These are phyloP conservation scores for Myriosclerotinia duriaeana DNA, from an alignment of 2,329 filamentous ascomycete genomes.

Conservation along the genomic window DNA sequence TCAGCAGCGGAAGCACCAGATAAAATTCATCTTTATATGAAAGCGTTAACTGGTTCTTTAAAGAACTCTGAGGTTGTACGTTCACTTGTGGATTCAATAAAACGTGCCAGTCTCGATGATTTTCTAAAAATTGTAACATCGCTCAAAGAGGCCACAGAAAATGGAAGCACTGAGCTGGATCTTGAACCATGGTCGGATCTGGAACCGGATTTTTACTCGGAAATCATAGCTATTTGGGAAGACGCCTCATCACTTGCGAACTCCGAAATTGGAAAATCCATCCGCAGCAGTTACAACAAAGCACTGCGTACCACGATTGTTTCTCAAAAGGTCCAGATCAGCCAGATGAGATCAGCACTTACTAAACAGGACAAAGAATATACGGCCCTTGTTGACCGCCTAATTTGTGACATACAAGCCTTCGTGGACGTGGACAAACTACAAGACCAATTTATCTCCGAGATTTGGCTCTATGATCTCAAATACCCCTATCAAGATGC, in stretches of 20 bases:
- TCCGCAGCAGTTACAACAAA: constrained; percentile 73
- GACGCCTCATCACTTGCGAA: constrained; percentile 48
- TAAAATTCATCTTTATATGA: constrained; percentile 56
- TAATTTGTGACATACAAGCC: constrained; percentile 51
- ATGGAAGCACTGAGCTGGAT: constrained; percentile 32
- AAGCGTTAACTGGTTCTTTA: constrained; percentile 55
- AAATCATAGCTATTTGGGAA: constrained; percentile 42
- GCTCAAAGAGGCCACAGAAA: constrained; percentile 41
- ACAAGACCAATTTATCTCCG: constrained; percentile 59
- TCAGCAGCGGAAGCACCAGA: constrained; percentile 26
- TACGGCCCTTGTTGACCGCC: constrained; percentile 61
- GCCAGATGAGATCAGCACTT: constrained; percentile 69
- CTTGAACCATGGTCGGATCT: constrained; percentile 38
- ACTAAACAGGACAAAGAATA: constrained; percentile 70
- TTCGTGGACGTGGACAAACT: constrained; percentile 45
- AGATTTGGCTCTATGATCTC: constrained; percentile 75
- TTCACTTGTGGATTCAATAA: constrained; percentile 48
- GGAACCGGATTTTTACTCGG: constrained; percentile 30
- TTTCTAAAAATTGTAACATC: constrained; percentile 46
- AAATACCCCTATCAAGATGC: constrained; percentile 68
- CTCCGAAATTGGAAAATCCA: constrained; percentile 48
- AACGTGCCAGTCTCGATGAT: constrained; percentile 57
- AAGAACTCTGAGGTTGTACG: constrained; percentile 56
- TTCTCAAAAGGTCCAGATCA: constrained; percentile 77
- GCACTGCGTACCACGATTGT: constrained; percentile 75